Evolutionary conservation across 495 filamentous ascomycete genomes (phyloP).

Genomic region (Penicillium cataractarum): DNA sequence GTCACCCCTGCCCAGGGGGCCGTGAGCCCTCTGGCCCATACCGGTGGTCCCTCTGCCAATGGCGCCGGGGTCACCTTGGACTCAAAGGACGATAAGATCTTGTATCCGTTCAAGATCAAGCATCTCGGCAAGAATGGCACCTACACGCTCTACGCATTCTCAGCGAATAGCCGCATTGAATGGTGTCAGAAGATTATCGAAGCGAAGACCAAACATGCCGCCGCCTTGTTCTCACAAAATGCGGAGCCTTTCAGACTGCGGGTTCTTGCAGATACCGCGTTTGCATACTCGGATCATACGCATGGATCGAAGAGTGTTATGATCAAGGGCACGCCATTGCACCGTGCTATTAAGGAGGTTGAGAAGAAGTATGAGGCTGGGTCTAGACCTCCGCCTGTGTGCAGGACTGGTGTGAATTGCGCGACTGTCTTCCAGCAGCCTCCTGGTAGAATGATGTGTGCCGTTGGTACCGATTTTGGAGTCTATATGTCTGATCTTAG

Average conservation of each 20-base stretch:
- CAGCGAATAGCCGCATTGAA: constrained; percentile 70
- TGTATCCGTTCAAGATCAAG: constrained; percentile 95
- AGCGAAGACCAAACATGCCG: constrained; percentile 91
- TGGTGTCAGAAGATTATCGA: constrained; percentile 95
- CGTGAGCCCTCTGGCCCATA: constrained; percentile 61
- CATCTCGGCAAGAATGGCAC: constrained; percentile 85
- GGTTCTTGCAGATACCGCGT: constrained; percentile 90
- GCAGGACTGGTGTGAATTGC: constrained; percentile 85
- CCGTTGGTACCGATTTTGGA: constrained; percentile 92
- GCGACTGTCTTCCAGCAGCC: constrained; percentile 83
- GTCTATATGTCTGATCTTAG: constrained; percentile 84
- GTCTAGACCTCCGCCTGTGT: constrained; percentile 72
- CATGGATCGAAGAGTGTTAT: constrained; percentile 56
- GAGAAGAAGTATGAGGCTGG: constrained; percentile 69
- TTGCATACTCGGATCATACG: constrained; percentile 73
- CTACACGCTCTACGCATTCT: constrained; percentile 85
- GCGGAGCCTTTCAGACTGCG: constrained; percentile 93
- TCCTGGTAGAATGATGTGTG: constrained; percentile 80
- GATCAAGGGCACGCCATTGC: constrained; percentile 88
- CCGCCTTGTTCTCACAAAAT: constrained; percentile 85
- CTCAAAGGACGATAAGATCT: constrained; percentile 72
- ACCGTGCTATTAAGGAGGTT: constrained; percentile 86
- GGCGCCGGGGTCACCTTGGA: constrained; percentile 58
- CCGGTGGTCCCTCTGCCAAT: constrained; percentile 49
- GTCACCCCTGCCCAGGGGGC: constrained; percentile 55